Evolutionary conservation across 495 filamentous ascomycete genomes (phyloP).

Genomic region (Aspergillus homomorphus): DNA sequence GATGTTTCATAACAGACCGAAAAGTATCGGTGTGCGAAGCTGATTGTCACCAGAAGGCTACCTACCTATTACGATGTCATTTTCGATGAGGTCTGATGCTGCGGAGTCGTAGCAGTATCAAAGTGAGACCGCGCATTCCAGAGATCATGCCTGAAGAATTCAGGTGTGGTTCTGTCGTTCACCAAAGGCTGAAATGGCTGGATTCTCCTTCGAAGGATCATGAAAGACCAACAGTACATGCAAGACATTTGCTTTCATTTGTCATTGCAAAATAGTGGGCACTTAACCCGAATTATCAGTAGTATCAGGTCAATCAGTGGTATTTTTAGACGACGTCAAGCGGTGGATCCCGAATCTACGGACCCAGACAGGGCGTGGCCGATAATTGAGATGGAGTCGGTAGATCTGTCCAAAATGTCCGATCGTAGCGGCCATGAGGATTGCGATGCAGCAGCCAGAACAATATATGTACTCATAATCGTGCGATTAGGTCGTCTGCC

Average conservation of each 20-base stretch:
- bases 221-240: neutral
- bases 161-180: neutral
- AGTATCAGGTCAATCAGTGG: neutral
- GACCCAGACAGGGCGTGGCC: neutral
- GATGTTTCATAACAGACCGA: neutral
- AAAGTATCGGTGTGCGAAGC: neutral
- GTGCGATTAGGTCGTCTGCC: too few species aligned
- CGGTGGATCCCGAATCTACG: slow-evolving; percentile 1
- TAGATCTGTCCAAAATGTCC: slow-evolving; percentile 1
- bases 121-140: neutral
- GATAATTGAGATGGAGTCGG: neutral
- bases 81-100: neutral
- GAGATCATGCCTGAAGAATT: neutral
- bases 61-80: too few species aligned
- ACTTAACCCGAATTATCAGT: neutral
- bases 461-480: too few species aligned
- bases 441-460: too few species aligned
- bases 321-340: slow-evolving; percentile 2
- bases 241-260: neutral
- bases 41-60: neutral
- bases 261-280: neutral
- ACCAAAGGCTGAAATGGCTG: neutral
- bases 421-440: neutral
- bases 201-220: neutral
- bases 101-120: neutral